phyloP scores from a whole-genome alignment of 2,329 filamentous ascomycete species.

The Fusarium sp. region DNA sequence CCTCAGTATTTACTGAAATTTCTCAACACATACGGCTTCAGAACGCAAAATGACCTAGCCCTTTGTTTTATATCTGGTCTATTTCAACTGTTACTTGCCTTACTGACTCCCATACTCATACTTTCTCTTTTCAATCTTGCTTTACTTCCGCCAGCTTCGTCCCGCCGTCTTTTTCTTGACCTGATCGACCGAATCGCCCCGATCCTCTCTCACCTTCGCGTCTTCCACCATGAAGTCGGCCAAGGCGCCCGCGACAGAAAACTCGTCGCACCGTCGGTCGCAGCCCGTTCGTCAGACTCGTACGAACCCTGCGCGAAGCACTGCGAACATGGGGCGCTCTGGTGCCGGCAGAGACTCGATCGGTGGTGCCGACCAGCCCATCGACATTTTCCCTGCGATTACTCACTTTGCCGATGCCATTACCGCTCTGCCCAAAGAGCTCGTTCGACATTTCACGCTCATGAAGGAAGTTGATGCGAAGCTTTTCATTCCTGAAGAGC shows the following conservation, averaged over 20 bases:
- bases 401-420: slow-evolving; percentile 90
- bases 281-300: slow-evolving; percentile 74
- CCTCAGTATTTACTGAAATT: slow-evolving; percentile 32
- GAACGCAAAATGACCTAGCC: slow-evolving; percentile 44
- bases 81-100: slow-evolving; percentile 40
- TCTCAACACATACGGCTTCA: slow-evolving; percentile 28
- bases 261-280: slow-evolving; percentile 66
- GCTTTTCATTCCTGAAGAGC: slow-evolving; percentile 87
- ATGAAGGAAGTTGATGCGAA: slow-evolving; percentile 99
- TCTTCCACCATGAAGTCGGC: slow-evolving; percentile 64
- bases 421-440: slow-evolving; percentile 90
- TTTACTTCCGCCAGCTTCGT: slow-evolving; percentile 36
- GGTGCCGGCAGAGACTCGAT: slow-evolving; percentile 59
- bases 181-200: slow-evolving; percentile 37
- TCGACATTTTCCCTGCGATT: slow-evolving; percentile 74
- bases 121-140: slow-evolving; percentile 28
- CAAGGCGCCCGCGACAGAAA: slow-evolving; percentile 58
- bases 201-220: slow-evolving; percentile 33
- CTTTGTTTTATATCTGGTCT: slow-evolving; percentile 30
- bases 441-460: slow-evolving; percentile 93
- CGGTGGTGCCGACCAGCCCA: slow-evolving; percentile 65
- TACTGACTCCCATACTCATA: slow-evolving; percentile 17
- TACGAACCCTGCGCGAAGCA: slow-evolving; percentile 70
- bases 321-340: slow-evolving; percentile 59
- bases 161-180: slow-evolving; percentile 31